Evolutionary conservation across 345 rosid genomes (phyloP), one percentile per base, ranked within the genome.

Genomic region (Lagerstroemia speciosa): DNA sequence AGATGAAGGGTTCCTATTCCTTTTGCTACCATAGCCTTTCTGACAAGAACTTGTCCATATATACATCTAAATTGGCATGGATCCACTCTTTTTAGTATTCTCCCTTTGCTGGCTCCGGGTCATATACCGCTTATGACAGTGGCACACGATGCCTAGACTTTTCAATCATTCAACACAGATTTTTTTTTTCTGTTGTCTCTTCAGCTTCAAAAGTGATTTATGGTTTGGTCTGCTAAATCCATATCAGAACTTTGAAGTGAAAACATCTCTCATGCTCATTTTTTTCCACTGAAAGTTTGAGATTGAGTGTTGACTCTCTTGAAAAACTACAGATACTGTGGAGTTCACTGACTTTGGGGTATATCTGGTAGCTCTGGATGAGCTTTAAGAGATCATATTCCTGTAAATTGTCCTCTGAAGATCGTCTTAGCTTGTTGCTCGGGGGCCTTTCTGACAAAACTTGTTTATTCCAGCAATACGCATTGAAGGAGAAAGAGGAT

Each of bases 401-500:
- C 20, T 1, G 12, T 20, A 3, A 2, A 24, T 5, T 9, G 29
- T 10, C 29, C 12, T 3, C 27, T 34, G 66, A 64, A 64, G 45
- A 33, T 34, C 20, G 15, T 34, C 40, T 31, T 62, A 62, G 41
- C 40, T 32, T 62, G 14, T 61, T 41, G 0, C 14, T 48, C 7
- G 3, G 55, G 55, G 20, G n/a, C 55, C 50, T 40, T 65, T 32
- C 52, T 37, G 50, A 40, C 50, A 65, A 5, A 37, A 37, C 26
- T 11, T 29, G 71, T 76, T 46, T 69, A 50, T 20, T 73, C 66
- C 75, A 91, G 97, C 90, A 91, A 77, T 93, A 93, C 78, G 69
- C 78, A 26, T 75, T 93, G 86, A 72, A 81, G 74, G 88, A 79
- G 70, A 82, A 89, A 79, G 97, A 83, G 43, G 86, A 69, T 76